Evolutionary conservation across 2,329 filamentous ascomycete genomes (phyloP).

Genomic region (Alternaria alternata): DNA sequence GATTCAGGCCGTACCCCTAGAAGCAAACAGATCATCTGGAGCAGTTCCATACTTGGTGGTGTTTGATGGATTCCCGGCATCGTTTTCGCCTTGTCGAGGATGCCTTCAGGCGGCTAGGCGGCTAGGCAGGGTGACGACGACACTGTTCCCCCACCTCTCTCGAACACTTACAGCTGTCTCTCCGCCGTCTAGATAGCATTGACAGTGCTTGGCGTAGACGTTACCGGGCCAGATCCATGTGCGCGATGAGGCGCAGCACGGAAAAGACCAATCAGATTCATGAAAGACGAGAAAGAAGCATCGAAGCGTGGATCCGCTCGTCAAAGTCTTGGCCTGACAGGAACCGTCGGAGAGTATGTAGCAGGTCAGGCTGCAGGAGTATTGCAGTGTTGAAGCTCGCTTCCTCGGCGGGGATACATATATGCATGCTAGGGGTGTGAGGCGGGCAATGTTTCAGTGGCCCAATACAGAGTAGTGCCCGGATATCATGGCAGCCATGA

Average conservation of each 20-base stretch:
- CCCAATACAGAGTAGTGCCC: conserved; percentile 14
- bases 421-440: conserved; percentile 26
- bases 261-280: conserved; percentile 20
- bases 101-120: conserved; percentile 22
- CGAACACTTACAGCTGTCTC: conserved; percentile 22
- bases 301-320: conserved; percentile 8
- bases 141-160: conserved; percentile 21
- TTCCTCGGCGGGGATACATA: conserved; percentile 4
- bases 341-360: conserved; percentile 26
- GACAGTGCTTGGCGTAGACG: conserved; percentile 15
- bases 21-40: conserved; percentile 21
- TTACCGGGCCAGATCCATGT: conserved; percentile 8
- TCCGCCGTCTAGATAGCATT: conserved; percentile 1
- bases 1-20: conserved; percentile 11
- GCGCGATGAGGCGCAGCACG: neutral
- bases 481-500: conserved; percentile 9
- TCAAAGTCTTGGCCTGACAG: conserved; percentile 31
- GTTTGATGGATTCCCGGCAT: conserved; percentile 24
- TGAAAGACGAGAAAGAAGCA: conserved; percentile 1
- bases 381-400: conserved; percentile 15
- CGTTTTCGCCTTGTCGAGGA: conserved; percentile 12
- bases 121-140: conserved; percentile 16
- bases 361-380: conserved; percentile 27
- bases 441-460: conserved; percentile 27
- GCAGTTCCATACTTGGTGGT: conserved; percentile 14